These are phyloP conservation scores for Mesotaenium endlicherianum DNA, from an alignment of 139 green algal genomes.

Conservation along the genomic window DNA sequence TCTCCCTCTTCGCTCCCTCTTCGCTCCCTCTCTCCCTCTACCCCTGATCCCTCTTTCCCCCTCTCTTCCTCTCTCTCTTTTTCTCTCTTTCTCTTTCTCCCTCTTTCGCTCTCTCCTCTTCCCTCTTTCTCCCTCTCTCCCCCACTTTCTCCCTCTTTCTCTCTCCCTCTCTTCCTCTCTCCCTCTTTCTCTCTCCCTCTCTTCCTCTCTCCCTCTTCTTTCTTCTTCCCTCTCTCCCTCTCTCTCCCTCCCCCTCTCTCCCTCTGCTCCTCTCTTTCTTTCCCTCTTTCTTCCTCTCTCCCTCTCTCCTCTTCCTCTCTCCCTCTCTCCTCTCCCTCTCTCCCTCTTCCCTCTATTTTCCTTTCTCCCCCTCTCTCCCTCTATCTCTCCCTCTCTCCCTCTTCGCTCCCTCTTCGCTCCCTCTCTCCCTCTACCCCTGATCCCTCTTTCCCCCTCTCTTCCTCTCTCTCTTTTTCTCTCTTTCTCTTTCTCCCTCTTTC, in stretches of 20 bases:
- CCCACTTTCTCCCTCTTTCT: not conserved
- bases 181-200: not conserved
- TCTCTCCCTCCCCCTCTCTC: not conserved
- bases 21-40: not conserved
- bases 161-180: not conserved
- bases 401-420: not conserved
- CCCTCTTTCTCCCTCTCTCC: not conserved
- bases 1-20: conserved; percentile 1
- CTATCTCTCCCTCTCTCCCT: not conserved
- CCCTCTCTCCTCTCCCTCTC: not conserved
- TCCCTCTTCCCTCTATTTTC: not conserved
- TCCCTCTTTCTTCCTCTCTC: not conserved
- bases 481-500: not conserved
- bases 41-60: not conserved
- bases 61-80: not conserved
- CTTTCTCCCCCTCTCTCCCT: not conserved
- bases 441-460: not conserved
- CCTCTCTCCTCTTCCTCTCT: not conserved
- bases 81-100: not conserved
- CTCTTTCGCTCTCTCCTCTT: not conserved
- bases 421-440: not conserved
- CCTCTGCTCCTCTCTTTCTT: not conserved
- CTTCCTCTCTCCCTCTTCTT: not conserved
- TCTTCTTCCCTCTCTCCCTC: not conserved
- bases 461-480: not conserved